These are phyloP conservation scores for Cladosporium sp. DNA, from an alignment of 2,329 filamentous ascomycete genomes.

Conservation along the genomic window DNA sequence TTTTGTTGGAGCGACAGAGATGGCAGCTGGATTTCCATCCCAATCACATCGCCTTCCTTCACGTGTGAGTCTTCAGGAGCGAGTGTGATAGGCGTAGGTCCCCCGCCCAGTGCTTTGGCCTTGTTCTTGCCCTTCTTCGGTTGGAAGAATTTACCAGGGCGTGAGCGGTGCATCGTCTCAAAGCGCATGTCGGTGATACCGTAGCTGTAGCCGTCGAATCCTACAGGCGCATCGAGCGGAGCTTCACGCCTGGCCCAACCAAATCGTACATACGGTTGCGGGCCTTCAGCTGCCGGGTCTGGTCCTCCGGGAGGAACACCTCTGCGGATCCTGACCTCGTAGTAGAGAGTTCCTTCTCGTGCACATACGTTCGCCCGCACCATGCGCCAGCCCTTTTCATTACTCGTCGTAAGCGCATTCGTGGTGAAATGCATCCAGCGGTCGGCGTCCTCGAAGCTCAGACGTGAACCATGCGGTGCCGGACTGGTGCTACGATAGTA, in stretches of 20 bases:
- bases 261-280: slow-evolving; percentile 69
- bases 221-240: slow-evolving; percentile 77
- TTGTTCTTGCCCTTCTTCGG: slow-evolving; percentile 40
- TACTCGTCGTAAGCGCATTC: slow-evolving; percentile 74
- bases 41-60: slow-evolving; percentile 88
- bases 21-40: slow-evolving; percentile 87
- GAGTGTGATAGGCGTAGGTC: slow-evolving; percentile 39
- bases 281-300: slow-evolving; percentile 38
- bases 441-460: slow-evolving; percentile 91
- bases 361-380: slow-evolving; percentile 87
- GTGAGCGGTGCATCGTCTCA: slow-evolving; percentile 89
- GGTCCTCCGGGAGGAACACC: slow-evolving; percentile 61
- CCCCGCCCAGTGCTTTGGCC: slow-evolving; percentile 52
- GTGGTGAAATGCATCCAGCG: slow-evolving; percentile 76
- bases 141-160: slow-evolving; percentile 79
- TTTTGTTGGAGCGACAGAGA: slow-evolving; percentile 83
- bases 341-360: slow-evolving; percentile 87
- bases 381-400: slow-evolving; percentile 90
- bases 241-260: slow-evolving; percentile 84
- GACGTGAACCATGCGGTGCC: slow-evolving; percentile 76
- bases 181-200: slow-evolving; percentile 86
- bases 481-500: slow-evolving; percentile 89
- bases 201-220: slow-evolving; percentile 91
- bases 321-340: slow-evolving; percentile 85
- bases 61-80: slow-evolving; percentile 65